These are phyloP conservation scores for Solanum clarkiae DNA, from an alignment of 257 asterid species.

Conservation along the genomic window DNA sequence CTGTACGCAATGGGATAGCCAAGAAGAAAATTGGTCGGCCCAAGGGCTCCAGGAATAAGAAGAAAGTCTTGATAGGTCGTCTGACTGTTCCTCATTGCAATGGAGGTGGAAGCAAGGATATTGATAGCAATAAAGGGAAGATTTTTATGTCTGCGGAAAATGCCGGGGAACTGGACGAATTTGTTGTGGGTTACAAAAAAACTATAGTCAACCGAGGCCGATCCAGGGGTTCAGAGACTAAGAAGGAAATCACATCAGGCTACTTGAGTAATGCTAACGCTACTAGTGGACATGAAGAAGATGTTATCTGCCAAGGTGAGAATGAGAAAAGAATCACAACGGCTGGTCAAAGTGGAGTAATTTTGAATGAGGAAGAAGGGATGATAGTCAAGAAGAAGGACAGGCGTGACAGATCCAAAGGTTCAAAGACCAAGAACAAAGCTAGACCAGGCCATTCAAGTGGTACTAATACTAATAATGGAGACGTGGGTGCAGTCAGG, in stretches of 20 bases:
- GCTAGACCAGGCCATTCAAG: neutral
- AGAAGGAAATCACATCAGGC: neutral
- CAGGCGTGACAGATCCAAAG: neutral
- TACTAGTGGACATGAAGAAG: neutral
- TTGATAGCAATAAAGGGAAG: neutral
- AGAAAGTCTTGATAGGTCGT: neutral
- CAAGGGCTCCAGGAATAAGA: slow-evolving; percentile 5
- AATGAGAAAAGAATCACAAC: neutral
- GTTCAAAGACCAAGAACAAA: neutral
- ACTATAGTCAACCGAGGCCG: slow-evolving; percentile 2
- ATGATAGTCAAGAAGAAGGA: neutral
- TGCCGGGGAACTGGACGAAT: neutral
- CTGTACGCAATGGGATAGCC: neutral
- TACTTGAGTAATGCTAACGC: neutral
- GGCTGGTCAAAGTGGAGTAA: neutral
- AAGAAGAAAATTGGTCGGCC: slow-evolving; percentile 4
- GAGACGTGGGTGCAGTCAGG: neutral
- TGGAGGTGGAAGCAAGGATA: neutral
- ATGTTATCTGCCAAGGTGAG: neutral
- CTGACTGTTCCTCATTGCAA: neutral
- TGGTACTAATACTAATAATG: neutral
- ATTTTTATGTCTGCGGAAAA: neutral
- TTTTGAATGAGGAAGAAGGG: neutral
- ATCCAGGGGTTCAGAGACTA: neutral
- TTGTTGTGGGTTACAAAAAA: neutral